phyloP scores from a whole-genome alignment of 257 asterid genomes.

The Solanum pinnatisectum region DNA sequence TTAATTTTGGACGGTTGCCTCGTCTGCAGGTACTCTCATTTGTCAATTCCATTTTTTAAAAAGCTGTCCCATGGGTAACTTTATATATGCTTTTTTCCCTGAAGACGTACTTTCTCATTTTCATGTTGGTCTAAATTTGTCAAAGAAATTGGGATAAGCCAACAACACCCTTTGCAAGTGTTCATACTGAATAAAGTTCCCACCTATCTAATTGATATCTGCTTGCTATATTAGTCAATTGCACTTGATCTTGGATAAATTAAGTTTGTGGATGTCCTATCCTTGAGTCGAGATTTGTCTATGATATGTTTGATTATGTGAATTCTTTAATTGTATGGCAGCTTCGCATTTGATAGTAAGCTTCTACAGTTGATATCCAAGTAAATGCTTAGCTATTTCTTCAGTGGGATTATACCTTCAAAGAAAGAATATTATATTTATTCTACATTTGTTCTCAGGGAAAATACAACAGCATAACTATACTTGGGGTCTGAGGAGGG shows the following conservation, averaged over 20 bases:
- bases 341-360: neutral
- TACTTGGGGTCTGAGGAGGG: neutral
- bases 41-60: neutral
- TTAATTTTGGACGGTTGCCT: conserved; percentile 65
- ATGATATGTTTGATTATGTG: neutral
- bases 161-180: neutral
- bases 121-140: neutral
- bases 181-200: neutral
- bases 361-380: neutral
- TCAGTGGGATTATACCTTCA: neutral
- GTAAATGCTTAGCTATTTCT: neutral
- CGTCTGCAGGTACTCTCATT: conserved; percentile 53
- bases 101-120: neutral
- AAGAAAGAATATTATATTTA: neutral
- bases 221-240: neutral
- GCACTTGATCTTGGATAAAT: neutral
- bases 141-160: neutral
- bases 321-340: neutral
- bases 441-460: neutral
- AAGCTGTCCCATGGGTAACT: neutral
- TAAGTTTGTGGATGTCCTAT: neutral
- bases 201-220: neutral
- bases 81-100: neutral
- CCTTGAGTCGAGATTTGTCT: neutral
- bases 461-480: neutral